A percentile compares a stretch with the other conserved stretches of the same genome.
Conservation (phyloP, 2,329 filamentous ascomycete genomes). For the Dactylonectria estremocensis region DNA sequence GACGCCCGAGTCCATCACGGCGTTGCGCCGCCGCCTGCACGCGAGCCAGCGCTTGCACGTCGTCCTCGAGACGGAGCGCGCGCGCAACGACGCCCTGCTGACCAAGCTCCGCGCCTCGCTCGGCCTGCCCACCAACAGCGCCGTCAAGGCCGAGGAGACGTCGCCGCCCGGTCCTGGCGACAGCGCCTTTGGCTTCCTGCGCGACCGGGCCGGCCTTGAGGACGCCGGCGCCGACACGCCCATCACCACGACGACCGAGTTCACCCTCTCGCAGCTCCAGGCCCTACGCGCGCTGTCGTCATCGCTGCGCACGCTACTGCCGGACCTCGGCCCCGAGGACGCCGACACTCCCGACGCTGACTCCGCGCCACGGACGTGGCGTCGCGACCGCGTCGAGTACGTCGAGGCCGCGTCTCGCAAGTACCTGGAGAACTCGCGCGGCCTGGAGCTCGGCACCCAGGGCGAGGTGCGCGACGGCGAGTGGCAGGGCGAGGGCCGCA, state of each 20-base stretch:
- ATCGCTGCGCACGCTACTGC: slow-evolving; percentile 75
- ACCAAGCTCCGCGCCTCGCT: slow-evolving; percentile 69
- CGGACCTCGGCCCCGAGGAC: slow-evolving; percentile 66
- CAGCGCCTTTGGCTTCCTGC: slow-evolving; percentile 69
- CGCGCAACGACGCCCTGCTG: slow-evolving; percentile 81
- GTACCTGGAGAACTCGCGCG: slow-evolving; percentile 80
- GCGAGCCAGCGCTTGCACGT: slow-evolving; percentile 84
- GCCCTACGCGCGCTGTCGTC: slow-evolving; percentile 78
- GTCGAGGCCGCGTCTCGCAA: slow-evolving; percentile 84
- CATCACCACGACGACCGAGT: slow-evolving; percentile 80
- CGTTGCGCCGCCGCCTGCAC: slow-evolving; percentile 80
- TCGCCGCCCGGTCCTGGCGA: slow-evolving; percentile 22
- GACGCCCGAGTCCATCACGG: slow-evolving; percentile 77
- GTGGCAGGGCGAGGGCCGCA: slow-evolving; percentile 71
- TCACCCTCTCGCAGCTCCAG: slow-evolving; percentile 87
- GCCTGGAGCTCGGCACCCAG: slow-evolving; percentile 74
- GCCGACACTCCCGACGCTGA: slow-evolving; percentile 52
- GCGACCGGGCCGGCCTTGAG: slow-evolving; percentile 65
- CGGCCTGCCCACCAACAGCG: slow-evolving; percentile 49
- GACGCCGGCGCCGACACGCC: slow-evolving; percentile 68
- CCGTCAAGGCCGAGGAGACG: slow-evolving; percentile 46
- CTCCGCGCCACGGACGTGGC: slow-evolving; percentile 68
- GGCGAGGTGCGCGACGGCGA: slow-evolving; percentile 77
- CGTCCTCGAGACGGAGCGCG: slow-evolving; percentile 78
- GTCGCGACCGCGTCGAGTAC: slow-evolving; percentile 83